phyloP scores from a whole-genome alignment of 805 yeast genomes.

The Starmerella floris region DNA sequence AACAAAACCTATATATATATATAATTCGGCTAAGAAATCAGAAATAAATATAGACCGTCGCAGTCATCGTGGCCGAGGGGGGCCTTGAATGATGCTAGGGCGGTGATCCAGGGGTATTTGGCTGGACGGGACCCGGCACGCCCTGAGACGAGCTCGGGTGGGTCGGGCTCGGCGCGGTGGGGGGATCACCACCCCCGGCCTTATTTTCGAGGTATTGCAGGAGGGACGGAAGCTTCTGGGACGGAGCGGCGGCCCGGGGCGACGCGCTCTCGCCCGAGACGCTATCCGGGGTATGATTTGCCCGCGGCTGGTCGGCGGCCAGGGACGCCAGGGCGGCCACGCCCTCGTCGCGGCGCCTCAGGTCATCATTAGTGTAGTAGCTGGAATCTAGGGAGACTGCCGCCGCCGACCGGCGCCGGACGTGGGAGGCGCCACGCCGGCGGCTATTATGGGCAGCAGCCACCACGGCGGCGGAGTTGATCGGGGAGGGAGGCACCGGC shows the following conservation, averaged over 20 bases:
- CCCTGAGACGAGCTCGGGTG: too few relatives aligned
- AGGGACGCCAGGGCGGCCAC: conserved; percentile 21
- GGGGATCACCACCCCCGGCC: neutral
- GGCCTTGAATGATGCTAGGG: too few relatives aligned
- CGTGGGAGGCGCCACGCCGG: conserved; percentile 12
- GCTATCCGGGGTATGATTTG: neutral
- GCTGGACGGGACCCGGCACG: too few relatives aligned
- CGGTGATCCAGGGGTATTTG: too few relatives aligned
- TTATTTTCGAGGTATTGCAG: neutral
- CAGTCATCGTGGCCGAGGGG: too few relatives aligned
- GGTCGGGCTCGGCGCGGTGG: too few relatives aligned
- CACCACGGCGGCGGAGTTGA: conserved; percentile 7
- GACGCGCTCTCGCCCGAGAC: neutral
- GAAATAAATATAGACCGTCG: too few relatives aligned
- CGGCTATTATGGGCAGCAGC: conserved; percentile 15
- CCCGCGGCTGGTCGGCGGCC: conserved; percentile 18
- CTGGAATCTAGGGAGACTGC: neutral
- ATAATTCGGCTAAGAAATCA: too few relatives aligned
- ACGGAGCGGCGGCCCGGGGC: neutral
- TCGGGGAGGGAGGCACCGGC: conserved; percentile 2
- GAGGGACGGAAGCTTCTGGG: neutral
- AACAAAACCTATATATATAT: too few relatives aligned
- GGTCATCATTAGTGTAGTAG: conserved; percentile 1
- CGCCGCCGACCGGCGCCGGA: conserved; percentile 11
- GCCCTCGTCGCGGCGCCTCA: conserved; percentile 19